These are phyloP conservation scores for Paulownia fortunei DNA, from an alignment of 257 asterid species.

Conservation along the genomic window DNA sequence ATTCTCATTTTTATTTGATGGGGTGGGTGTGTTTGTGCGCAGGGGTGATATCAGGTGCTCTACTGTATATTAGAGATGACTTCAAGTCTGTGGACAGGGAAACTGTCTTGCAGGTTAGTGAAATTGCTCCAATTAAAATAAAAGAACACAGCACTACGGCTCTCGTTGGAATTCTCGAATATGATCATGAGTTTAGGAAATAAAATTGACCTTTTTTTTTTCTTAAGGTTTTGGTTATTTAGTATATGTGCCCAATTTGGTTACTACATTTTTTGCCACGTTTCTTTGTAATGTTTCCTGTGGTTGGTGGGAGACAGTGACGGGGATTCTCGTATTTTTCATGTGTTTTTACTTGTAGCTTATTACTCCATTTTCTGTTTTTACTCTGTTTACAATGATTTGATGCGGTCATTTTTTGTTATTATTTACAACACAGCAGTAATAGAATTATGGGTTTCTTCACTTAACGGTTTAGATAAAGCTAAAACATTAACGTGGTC, in stretches of 20 bases:
- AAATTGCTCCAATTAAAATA: neutral
- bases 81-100: conserved; percentile 50
- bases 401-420: too few relatives aligned
- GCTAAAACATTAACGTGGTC: too few relatives aligned
- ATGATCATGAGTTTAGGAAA: neutral
- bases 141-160: neutral
- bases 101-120: conserved; percentile 52
- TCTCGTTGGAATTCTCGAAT: neutral
- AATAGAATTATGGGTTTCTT: too few relatives aligned
- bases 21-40: neutral
- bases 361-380: too few relatives aligned
- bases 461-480: too few relatives aligned
- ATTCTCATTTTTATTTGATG: neutral
- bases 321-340: neutral
- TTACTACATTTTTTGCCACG: neutral
- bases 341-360: too few relatives aligned
- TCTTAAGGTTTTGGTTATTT: neutral
- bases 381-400: too few relatives aligned
- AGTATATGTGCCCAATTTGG: neutral
- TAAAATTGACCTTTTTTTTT: neutral
- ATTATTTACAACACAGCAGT: too few relatives aligned
- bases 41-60: conserved; percentile 66
- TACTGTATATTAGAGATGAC: conserved; percentile 58
- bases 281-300: neutral
- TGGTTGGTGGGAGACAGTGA: neutral